phyloP scores from a whole-genome alignment of 2,329 filamentous ascomycete genomes.

The Bipolaris gigantea region DNA sequence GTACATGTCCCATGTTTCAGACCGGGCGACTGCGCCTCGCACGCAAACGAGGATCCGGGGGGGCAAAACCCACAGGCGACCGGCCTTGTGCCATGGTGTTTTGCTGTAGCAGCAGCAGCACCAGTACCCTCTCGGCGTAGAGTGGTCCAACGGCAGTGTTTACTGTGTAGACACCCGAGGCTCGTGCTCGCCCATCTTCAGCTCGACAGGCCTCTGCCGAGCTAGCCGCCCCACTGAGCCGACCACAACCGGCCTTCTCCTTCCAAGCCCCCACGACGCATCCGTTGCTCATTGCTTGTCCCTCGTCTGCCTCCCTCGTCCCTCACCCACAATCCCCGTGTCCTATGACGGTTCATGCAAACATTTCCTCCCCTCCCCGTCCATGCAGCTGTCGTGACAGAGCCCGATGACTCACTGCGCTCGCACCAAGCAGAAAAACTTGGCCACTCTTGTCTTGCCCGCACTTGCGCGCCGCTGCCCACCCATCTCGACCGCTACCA shows the following conservation, averaged over 20 bases:
- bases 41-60: conserved; percentile 22
- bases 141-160: neutral
- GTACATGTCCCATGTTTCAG: conserved; percentile 35
- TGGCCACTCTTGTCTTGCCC: conserved; percentile 8
- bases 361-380: conserved; percentile 14
- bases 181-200: conserved; percentile 23
- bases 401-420: conserved; percentile 35
- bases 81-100: conserved; percentile 33
- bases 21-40: conserved; percentile 38
- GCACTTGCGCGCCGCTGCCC: too few species aligned
- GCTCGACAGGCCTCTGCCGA: conserved; percentile 31
- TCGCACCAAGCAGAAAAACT: conserved; percentile 3
- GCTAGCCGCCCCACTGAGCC: conserved; percentile 24
- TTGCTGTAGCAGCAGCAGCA: conserved; percentile 11
- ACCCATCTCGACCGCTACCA: conserved; percentile 11
- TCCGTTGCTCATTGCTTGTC: neutral
- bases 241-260: conserved; percentile 22
- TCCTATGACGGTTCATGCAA: conserved; percentile 27
- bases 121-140: too few species aligned
- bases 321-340: conserved; percentile 5
- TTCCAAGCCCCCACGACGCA: conserved; percentile 1
- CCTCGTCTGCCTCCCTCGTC: neutral
- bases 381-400: conserved; percentile 28
- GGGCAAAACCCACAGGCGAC: conserved; percentile 24
- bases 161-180: conserved; percentile 19